Evolutionary conservation across 2,329 filamentous ascomycete species (phyloP).

Genomic region (Pezicula neosporulosa): DNA sequence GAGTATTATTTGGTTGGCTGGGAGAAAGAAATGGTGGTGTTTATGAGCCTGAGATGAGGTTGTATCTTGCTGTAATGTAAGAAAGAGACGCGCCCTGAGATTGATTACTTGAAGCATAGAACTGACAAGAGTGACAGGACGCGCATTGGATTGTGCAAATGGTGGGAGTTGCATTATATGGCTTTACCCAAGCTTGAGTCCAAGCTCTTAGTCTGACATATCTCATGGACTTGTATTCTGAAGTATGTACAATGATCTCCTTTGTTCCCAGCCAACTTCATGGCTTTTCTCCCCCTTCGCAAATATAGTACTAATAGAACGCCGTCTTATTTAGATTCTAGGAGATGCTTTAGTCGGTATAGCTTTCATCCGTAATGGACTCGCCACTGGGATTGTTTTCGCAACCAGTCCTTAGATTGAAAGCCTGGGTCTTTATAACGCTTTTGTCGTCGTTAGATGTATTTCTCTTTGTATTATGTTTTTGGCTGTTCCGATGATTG

Average conservation of each 20-base stretch:
- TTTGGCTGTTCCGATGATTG: not conserved
- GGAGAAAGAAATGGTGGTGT: conserved; percentile 46
- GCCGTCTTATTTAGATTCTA: not conserved
- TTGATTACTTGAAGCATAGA: too few species aligned
- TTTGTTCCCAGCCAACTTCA: not conserved
- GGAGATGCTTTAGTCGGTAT: not conserved
- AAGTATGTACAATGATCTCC: not conserved
- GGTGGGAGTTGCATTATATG: not conserved
- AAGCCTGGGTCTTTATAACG: not conserved
- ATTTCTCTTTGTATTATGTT: not conserved
- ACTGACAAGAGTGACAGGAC: not conserved
- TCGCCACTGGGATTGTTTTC: not conserved
- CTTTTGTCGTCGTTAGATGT: not conserved
- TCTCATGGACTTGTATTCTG: not conserved
- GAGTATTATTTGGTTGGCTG: conserved; percentile 38
- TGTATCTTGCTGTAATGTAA: conserved; percentile 13
- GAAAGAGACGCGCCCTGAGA: too few species aligned
- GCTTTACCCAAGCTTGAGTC: not conserved
- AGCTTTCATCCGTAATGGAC: not conserved
- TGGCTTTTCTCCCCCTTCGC: too few species aligned
- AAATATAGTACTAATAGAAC: too few species aligned
- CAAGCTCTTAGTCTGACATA: not conserved
- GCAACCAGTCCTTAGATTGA: not conserved
- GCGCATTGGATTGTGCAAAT: not conserved
- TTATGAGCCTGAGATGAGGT: conserved; percentile 50